Conservation (phyloP, 1,139 yeast species). For the Magnusiomyces tetraspermus region DNA sequence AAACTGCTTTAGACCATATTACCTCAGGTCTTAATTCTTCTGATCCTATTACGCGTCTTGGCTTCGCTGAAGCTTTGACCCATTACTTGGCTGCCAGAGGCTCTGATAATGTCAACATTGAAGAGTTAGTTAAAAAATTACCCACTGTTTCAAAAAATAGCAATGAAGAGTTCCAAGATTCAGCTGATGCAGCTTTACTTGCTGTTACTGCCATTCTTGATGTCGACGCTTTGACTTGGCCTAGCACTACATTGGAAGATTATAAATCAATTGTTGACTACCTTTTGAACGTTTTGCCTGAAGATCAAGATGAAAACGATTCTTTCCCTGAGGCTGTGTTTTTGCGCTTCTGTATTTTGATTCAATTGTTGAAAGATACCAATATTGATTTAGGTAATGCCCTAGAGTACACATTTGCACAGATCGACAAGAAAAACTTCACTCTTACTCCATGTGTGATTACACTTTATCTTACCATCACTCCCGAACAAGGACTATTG, state of each 20-base stretch:
- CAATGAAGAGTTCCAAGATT: background rate
- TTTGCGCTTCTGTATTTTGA: slow-evolving; percentile 21
- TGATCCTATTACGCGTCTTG: slow-evolving; percentile 75
- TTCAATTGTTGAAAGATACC: slow-evolving; percentile 29
- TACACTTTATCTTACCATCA: slow-evolving; percentile 53
- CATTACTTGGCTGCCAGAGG: slow-evolving; percentile 50
- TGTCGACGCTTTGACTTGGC: slow-evolving; percentile 39
- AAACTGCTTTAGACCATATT: slow-evolving; percentile 68
- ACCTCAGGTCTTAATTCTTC: slow-evolving; percentile 74
- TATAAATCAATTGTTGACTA: slow-evolving; percentile 36
- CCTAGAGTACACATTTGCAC: slow-evolving; percentile 32
- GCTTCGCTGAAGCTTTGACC: slow-evolving; percentile 80
- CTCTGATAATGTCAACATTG: slow-evolving; percentile 30
- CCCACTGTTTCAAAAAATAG: background rate
- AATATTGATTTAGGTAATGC: slow-evolving; percentile 26
- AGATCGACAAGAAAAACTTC: slow-evolving; percentile 37
- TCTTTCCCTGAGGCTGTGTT: slow-evolving; percentile 47
- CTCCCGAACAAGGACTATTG: slow-evolving; percentile 30
- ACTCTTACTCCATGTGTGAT: slow-evolving; percentile 74
- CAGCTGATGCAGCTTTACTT: slow-evolving; percentile 39
- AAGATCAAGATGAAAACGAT: background rate
- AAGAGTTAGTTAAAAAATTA: slow-evolving; percentile 13
- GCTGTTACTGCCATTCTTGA: slow-evolving; percentile 72
- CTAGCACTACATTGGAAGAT: slow-evolving; percentile 26
- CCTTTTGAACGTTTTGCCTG: background rate